A percentile compares a stretch with the other conserved stretches of the same genome.
Conservation (phyloP, 495 filamentous ascomycete species). For the Podospora didyma region DNA sequence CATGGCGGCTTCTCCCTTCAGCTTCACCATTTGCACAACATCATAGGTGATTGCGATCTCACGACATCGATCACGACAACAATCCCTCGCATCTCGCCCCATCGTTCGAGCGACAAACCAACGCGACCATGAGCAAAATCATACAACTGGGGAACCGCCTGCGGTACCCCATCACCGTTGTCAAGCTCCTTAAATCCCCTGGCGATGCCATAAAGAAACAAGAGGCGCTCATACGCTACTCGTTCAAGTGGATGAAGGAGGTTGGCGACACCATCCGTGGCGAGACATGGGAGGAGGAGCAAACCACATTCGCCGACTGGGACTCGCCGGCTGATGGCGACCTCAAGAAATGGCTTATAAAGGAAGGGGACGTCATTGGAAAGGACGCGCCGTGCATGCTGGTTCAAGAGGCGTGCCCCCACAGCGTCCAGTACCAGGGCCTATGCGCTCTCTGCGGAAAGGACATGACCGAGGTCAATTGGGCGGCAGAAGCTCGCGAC, state of each 20-base stretch:
- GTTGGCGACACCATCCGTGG: slow-evolving; percentile 67
- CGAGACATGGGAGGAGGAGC: slow-evolving; percentile 52
- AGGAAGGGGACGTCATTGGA: slow-evolving; percentile 65
- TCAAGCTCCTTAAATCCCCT: slow-evolving; percentile 70
- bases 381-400: slow-evolving; percentile 58
- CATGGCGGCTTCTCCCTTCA: background rate
- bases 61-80: background rate
- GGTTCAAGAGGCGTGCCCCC: slow-evolving; percentile 86
- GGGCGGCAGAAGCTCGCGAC: slow-evolving; percentile 49
- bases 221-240: slow-evolving; percentile 77
- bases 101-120: background rate
- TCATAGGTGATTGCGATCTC: background rate
- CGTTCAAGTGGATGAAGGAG: slow-evolving; percentile 67
- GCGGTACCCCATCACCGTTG: slow-evolving; percentile 94
- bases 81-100: background rate
- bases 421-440: slow-evolving; percentile 85
- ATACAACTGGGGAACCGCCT: slow-evolving; percentile 54
- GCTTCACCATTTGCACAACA: background rate
- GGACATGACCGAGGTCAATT: slow-evolving; percentile 79
- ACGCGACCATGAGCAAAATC: slow-evolving; percentile 30
- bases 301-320: slow-evolving; percentile 70
- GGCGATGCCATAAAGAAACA: slow-evolving; percentile 71
- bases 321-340: slow-evolving; percentile 78
- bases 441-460: slow-evolving; percentile 91
- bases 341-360: slow-evolving; percentile 69